Evolutionary conservation across 306 rosid genomes (phyloP).

Genomic region (Medicago arabica): DNA sequence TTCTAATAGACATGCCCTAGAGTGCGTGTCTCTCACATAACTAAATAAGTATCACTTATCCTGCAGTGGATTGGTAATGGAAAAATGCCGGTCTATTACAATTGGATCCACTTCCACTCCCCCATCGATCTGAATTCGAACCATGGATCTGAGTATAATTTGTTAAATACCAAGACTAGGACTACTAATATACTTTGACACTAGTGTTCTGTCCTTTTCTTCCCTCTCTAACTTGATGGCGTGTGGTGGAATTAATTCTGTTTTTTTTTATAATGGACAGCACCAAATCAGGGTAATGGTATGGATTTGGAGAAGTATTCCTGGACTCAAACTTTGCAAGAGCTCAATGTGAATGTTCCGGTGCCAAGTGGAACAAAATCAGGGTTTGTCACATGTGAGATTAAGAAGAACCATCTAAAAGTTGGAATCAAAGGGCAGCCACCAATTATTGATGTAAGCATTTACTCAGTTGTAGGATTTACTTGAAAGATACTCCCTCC

Average conservation of each 20-base stretch:
- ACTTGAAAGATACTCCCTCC: not conserved
- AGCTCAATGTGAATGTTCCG: slow-evolving; percentile 68
- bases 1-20: not conserved
- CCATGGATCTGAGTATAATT: not conserved
- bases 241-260: not conserved
- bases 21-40: too few relatives aligned
- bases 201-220: not conserved
- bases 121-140: not conserved
- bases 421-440: slow-evolving; percentile 95
- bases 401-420: slow-evolving; percentile 83
- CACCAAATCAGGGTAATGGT: slow-evolving; percentile 83
- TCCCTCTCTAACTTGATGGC: too few relatives aligned
- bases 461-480: not conserved
- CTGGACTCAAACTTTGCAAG: slow-evolving; percentile 91
- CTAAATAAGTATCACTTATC: not conserved
- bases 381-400: slow-evolving; percentile 69
- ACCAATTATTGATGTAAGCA: slow-evolving; percentile 82
- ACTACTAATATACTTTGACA: not conserved
- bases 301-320: slow-evolving; percentile 83
- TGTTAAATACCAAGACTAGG: not conserved
- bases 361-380: slow-evolving; percentile 88
- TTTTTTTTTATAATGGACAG: slow-evolving; percentile 46
- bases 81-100: not conserved
- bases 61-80: not conserved
- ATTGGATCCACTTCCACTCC: not conserved